Evolutionary conservation across 495 filamentous ascomycete species (phyloP).

Genomic region (Lichenothelia convexa): DNA sequence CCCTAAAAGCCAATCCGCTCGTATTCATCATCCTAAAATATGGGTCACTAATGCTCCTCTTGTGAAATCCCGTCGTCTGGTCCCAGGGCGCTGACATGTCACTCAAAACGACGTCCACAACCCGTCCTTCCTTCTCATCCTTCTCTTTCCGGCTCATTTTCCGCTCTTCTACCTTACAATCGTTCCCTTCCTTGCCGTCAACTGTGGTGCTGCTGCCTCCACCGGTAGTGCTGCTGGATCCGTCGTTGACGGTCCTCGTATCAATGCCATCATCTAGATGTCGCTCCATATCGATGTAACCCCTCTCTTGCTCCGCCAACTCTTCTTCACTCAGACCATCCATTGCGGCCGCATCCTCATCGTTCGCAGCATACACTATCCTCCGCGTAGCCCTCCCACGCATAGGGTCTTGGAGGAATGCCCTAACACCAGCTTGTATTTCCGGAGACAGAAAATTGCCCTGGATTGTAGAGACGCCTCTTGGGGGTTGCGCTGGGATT

Average conservation of each 20-base stretch:
- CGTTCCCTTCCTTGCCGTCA: slow-evolving; percentile 8
- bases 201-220: neutral
- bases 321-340: slow-evolving; percentile 13
- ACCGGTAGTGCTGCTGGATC: neutral
- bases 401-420: slow-evolving; percentile 48
- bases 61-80: slow-evolving; percentile 57
- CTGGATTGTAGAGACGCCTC: slow-evolving; percentile 79
- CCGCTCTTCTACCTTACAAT: slow-evolving; percentile 1
- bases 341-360: slow-evolving; percentile 3
- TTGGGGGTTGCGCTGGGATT: slow-evolving; percentile 76
- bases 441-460: slow-evolving; percentile 64
- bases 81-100: slow-evolving; percentile 98
- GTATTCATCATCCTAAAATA: slow-evolving; percentile 99
- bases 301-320: slow-evolving; percentile 18
- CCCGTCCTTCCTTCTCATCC: slow-evolving; percentile 24
- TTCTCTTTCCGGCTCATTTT: slow-evolving; percentile 12
- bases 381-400: slow-evolving; percentile 32
- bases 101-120: slow-evolving; percentile 86
- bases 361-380: slow-evolving; percentile 4
- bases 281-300: slow-evolving; percentile 21
- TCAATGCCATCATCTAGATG: slow-evolving; percentile 10
- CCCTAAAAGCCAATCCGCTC: slow-evolving; percentile 65
- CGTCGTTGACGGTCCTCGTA: neutral
- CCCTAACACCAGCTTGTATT: slow-evolving; percentile 56
- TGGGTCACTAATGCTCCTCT: slow-evolving; percentile 77